phyloP scores from a whole-genome alignment of 257 asterid species.

The Perilla frutescens region DNA sequence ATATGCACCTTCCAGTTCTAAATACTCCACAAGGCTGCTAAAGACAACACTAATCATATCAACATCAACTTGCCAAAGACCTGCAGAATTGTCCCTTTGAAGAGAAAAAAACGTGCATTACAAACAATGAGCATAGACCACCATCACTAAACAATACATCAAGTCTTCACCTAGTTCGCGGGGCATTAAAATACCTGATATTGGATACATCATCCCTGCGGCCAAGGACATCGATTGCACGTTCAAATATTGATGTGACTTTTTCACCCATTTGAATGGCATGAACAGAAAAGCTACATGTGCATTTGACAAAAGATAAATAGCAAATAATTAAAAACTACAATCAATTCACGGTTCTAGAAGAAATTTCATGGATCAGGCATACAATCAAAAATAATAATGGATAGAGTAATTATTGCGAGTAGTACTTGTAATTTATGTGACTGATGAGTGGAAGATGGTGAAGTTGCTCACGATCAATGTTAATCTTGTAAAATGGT shows the following conservation, averaged over 20 bases:
- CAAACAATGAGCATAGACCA: conserved; percentile 33
- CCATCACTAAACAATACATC: conserved; percentile 15
- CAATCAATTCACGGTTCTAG: conserved; percentile 18
- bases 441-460: conserved; percentile 93
- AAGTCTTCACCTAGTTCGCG: conserved; percentile 23
- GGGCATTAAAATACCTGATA: conserved; percentile 54
- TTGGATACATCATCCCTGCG: conserved; percentile 70
- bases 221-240: conserved; percentile 82
- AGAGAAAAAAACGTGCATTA: conserved; percentile 36
- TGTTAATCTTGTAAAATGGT: conserved; percentile 87
- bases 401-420: conserved; percentile 24
- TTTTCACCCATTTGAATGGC: conserved; percentile 97
- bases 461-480: conserved; percentile 77
- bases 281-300: conserved; percentile 89
- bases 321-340: conserved; percentile 1
- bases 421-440: conserved; percentile 78
- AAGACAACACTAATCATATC: conserved; percentile 85
- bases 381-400: conserved; percentile 25
- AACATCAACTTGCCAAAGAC: conserved; percentile 93
- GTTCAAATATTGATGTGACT: conserved; percentile 89
- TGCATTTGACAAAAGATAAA: conserved; percentile 38
- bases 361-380: conserved; percentile 19
- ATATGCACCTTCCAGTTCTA: conserved; percentile 85
- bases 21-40: conserved; percentile 91
- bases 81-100: conserved; percentile 65